These are phyloP conservation scores for Paraphoma chrysanthemicola DNA, from an alignment of 2,329 filamentous ascomycete genomes.

Conservation along the genomic window DNA sequence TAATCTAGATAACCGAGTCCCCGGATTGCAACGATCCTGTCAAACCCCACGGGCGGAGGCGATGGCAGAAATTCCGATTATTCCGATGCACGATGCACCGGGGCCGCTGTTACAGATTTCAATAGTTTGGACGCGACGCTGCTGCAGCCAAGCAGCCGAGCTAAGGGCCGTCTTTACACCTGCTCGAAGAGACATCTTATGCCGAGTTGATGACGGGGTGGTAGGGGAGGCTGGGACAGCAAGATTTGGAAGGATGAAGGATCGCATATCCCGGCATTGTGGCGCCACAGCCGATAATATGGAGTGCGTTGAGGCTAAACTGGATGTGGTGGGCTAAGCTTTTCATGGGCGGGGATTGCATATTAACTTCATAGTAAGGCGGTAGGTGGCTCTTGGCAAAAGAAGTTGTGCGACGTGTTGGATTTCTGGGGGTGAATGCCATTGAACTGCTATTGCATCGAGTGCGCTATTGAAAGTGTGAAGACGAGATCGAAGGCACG, in stretches of 20 bases:
- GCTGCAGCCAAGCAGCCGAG: no score
- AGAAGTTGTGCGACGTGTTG: no score
- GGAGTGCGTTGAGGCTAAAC: constrained; percentile 6
- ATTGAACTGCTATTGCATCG: no score
- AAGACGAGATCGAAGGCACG: no score
- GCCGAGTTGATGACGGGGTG: no score
- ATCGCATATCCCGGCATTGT: not conserved
- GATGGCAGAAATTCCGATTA: not conserved
- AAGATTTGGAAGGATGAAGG: not conserved
- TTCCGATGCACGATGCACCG: not conserved
- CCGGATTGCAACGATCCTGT: not conserved
- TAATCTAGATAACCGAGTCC: not conserved
- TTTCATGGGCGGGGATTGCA: constrained; percentile 5
- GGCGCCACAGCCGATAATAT: constrained; percentile 16
- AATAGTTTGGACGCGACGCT: no score
- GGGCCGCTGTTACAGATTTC: no score
- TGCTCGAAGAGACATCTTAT: no score
- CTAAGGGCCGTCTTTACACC: no score
- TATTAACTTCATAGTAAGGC: constrained; percentile 15
- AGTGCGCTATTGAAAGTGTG: no score
- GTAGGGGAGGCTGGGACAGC: not conserved
- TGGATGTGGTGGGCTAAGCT: not conserved
- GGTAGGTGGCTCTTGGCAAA: not conserved
- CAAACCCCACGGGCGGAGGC: not conserved
- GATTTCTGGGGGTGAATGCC: no score